A percentile compares a stretch with the other conserved stretches of the same genome.
Conservation (phyloP, 257 asterid genomes). For the Dorcoceras hygrometricum region DNA sequence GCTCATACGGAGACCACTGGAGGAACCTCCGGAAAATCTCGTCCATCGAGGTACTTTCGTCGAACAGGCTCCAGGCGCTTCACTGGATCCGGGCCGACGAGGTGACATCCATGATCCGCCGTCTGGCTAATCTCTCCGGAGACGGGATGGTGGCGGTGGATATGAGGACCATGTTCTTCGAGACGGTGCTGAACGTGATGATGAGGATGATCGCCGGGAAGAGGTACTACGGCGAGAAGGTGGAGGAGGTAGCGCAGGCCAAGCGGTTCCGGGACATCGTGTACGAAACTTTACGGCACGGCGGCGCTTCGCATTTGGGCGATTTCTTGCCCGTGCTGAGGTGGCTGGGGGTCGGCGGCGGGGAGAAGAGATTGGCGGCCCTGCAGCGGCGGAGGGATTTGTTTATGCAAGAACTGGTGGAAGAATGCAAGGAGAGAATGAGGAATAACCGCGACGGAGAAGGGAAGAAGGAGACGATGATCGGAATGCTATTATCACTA, state of each 20-base stretch:
- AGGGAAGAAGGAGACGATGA: conserved; percentile 41
- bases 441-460: conserved; percentile 12
- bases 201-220: conserved; percentile 61
- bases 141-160: conserved; percentile 32
- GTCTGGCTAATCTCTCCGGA: conserved; percentile 23
- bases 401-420: conserved; percentile 50
- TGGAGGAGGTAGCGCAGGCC: conserved; percentile 43
- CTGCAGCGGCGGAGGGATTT: conserved; percentile 41
- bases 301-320: conserved; percentile 24
- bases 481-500: conserved; percentile 39
- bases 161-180: conserved; percentile 43
- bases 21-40: conserved; percentile 40
- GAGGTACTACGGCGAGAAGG: conserved; percentile 40
- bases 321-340: conserved; percentile 49
- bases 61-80: conserved; percentile 49
- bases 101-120: conserved; percentile 36
- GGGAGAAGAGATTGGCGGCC: conserved; percentile 35
- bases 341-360: conserved; percentile 38
- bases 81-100: conserved; percentile 55
- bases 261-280: conserved; percentile 42
- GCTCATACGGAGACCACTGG: conserved; percentile 50
- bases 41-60: conserved; percentile 39
- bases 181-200: conserved; percentile 42
- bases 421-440: conserved; percentile 32
- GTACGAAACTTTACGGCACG: conserved; percentile 29